Base-by-base conservation (phyloP, 1,139 yeast species). In the Nadsonia commutata region DNA sequence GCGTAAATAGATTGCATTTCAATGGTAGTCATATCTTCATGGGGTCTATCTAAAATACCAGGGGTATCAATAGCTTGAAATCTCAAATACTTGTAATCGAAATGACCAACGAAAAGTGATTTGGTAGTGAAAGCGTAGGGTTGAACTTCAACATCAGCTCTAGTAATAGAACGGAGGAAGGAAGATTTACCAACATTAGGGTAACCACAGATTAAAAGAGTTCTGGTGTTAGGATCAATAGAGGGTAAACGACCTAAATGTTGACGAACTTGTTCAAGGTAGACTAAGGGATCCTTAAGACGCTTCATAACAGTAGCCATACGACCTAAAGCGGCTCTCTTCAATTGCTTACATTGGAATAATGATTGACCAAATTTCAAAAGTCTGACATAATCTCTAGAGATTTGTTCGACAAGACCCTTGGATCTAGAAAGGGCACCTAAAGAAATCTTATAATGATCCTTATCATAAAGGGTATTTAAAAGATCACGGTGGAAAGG, bases 1-100 rank as follows among this genome's bases (percentile, higher is more conserved):
- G 98, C 98, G 59, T 93, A 90, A 59, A 90, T 88, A 45, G 95
- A 81, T 70, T 90, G 99, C 98, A 90, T 90, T 71, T 90, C 99
- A 64, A 90, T 93, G 67, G 93, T 90, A 70, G 88, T 93, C 99
- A 90, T 93, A 63, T 90, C 97, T 65, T 90, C 99, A 40, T 97
- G 86, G 49, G 98, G 98, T 65, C 97, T 80, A 66, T 90, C 99
- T 62, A 90, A 71, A 58, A 90, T 88, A 71, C 99, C 99, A 22
- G 99, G 99, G 31, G 99, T 90, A 65, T 90, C 99, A 59, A 90
- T 90, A 46, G 97, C 98, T 69, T 90, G 99, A 71, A 90, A 90
- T 59, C 99, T 74, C 60, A 90, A 71, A 65, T 90, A 93, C 68
- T 90, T 90, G 71, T 90, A 90, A 66, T 90, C 99, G 63, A 90